Base-by-base conservation (phyloP, 2,329 filamentous ascomycete species). In the Keithomyces neogunnii region DNA sequence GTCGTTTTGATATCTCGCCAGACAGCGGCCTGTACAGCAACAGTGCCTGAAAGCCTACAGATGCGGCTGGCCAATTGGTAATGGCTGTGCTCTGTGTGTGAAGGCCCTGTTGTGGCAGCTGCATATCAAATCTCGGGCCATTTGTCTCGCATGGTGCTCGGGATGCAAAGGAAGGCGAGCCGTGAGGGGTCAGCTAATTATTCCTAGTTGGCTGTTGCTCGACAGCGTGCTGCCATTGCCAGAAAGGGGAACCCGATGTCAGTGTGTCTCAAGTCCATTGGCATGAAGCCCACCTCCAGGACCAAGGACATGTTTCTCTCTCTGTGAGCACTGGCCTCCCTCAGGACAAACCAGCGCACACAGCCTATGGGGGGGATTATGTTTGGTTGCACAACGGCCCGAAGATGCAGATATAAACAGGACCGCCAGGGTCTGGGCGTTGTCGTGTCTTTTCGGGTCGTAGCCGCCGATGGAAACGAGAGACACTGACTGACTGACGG, bases 201-300 rank as follows among this genome's bases (percentile, higher is more conserved):
- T n/a, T 29, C 32, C 28, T 10, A 29, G 3, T 35, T n/a, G n/a
- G 31, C 45, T 19, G 19, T 19, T 19, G 19, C 19, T 19, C 19
- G 19, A 19, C 6, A 47, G 5, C 4, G n/a, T n/a, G 11, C 30
- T 19, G 48, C 38, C 26, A 13, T 43, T 32, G 48, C 48, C 51
- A 38, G 33, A 30, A 48, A 10, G 40, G 47, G 50, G 32, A 52
- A 49, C 19, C 50, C 50, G 50, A 35, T 49, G 42, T 33, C 35
- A 45, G 45, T 39, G 33, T 39, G 43, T 48, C 19, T 32, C 19
- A 19, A 19, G 19, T 19, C 19, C 19, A 19, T 19, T 19, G 19
- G 19, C 19, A 19, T 42, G 6, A 42, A 42, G 39, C 39, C 39
- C 28, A 19, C 19, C 19, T 19, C 19, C 40, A 19, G 28, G 26